Conservation (phyloP, 306 rosid species). For the Argentina anserina region DNA sequence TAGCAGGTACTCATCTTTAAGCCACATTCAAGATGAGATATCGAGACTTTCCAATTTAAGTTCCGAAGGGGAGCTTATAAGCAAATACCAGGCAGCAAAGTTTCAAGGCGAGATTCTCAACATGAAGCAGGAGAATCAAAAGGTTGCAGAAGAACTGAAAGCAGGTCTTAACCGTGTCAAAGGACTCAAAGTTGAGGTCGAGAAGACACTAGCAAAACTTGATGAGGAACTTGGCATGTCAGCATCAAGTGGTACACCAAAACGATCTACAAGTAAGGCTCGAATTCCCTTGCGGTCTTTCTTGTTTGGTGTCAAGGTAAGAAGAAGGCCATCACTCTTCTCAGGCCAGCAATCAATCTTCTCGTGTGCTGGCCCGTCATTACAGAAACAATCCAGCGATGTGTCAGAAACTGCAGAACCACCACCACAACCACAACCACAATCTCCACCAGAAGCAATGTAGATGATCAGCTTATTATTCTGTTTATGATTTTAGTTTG, state of each 20-base stretch:
- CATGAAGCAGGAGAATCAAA: slow-evolving; percentile 76
- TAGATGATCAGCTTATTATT: neutral
- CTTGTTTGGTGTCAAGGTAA: slow-evolving; percentile 79
- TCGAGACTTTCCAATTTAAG: slow-evolving; percentile 42
- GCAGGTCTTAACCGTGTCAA: slow-evolving; percentile 52
- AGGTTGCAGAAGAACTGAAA: slow-evolving; percentile 57
- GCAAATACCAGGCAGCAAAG: slow-evolving; percentile 72
- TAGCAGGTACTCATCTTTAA: slow-evolving; percentile 51
- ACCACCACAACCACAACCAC: slow-evolving; percentile 13
- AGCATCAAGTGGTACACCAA: slow-evolving; percentile 20
- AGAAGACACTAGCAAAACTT: slow-evolving; percentile 49
- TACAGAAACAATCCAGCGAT: slow-evolving; percentile 47
- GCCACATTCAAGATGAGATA: slow-evolving; percentile 64
- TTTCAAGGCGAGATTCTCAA: slow-evolving; percentile 90
- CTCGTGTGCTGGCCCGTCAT: slow-evolving; percentile 49
- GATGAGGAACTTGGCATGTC: slow-evolving; percentile 47
- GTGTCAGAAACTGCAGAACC: slow-evolving; percentile 22
- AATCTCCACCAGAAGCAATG: slow-evolving; percentile 15
- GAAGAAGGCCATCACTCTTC: slow-evolving; percentile 50
- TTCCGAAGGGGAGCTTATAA: slow-evolving; percentile 25
- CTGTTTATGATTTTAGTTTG: neutral
- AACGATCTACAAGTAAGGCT: slow-evolving; percentile 35
- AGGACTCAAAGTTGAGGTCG: slow-evolving; percentile 47
- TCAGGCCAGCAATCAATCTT: slow-evolving; percentile 42
- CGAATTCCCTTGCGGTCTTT: slow-evolving; percentile 72